Evolutionary conservation across 2,329 filamentous ascomycete genomes (phyloP), one percentile per base, ranked within the genome.

Genomic region (Neodidymelliopsis sp.): DNA sequence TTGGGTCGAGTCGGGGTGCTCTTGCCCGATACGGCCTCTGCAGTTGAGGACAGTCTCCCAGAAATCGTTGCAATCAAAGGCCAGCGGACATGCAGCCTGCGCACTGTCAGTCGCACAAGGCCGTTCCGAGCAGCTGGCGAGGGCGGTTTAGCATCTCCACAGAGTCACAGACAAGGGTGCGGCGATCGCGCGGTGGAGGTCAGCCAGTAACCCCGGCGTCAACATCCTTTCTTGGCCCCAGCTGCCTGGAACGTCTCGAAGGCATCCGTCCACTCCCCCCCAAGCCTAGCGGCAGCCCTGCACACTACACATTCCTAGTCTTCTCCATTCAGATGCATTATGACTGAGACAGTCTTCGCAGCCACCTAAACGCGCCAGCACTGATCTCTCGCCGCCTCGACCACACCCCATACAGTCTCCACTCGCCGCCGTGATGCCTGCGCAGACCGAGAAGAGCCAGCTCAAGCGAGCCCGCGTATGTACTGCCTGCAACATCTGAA

Each of bases 381-480:
- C 49, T 57, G 56, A 60, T 55, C 49, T 34, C 33, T 35, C 54
- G 53, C 54, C 42, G 56, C 43, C 53, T 53, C 50, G 51, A 56
- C 56, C 57, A 36, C 53, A 47, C 27, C 10, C 31, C 49, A 31
- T 31, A 16, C 34, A 20, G 9, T 2, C n/a, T 24, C 15, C 52
- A 19, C 20, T 45, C 43, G 27, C 36, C 19, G 48, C 44, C 53
- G 54, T 30, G 47, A 85, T 85, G 84, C 76, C 84, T 74, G 80
- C 85, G 74, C 72, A 75, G 35, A 58, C 60, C 59, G 88, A 94
- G 75, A 90, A 90, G 79, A 91, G 87, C 78, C 88, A 89, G 77
- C 84, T 94, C 77, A 96, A 96, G 80, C 86, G 91, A 70, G 84
- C 79, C 62, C 83, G 87, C 74, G 90, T 94, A 80, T 70, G 83